Evolutionary conservation across 345 rosid genomes (phyloP).

Genomic region (Cardamine resedifolia): DNA sequence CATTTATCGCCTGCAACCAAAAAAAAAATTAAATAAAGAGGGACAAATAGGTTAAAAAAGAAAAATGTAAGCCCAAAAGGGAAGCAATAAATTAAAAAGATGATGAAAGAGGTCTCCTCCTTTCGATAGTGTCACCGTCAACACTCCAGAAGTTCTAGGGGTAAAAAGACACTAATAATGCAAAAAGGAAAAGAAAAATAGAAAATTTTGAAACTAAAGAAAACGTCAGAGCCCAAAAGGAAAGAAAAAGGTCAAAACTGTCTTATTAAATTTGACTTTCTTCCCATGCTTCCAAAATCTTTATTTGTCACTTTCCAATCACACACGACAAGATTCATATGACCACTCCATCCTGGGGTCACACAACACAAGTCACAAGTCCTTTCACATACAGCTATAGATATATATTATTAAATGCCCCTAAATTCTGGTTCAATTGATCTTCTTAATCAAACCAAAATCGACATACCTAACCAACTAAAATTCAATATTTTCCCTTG

Average conservation of each 20-base stretch:
- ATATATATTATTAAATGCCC: neutral
- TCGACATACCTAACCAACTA: neutral
- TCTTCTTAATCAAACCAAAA: neutral
- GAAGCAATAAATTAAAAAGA: neutral
- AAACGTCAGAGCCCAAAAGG: conserved; percentile 16
- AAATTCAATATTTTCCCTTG: too few relatives aligned
- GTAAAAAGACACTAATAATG: conserved; percentile 15
- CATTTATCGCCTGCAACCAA: conserved; percentile 67
- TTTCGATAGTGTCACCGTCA: conserved; percentile 29
- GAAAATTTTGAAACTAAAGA: neutral
- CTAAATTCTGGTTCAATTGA: neutral
- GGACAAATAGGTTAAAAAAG: neutral
- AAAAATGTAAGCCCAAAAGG: neutral
- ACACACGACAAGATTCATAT: conserved; percentile 37
- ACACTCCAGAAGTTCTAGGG: neutral
- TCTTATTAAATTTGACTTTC: conserved; percentile 63
- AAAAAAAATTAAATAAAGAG: neutral
- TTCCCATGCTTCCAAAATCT: conserved; percentile 41
- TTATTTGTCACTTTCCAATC: conserved; percentile 43
- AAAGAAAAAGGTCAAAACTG: conserved; percentile 46
- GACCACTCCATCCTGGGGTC: conserved; percentile 37
- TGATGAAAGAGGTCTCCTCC: neutral
- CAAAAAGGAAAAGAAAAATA: neutral
- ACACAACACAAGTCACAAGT: conserved; percentile 12
- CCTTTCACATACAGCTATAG: conserved; percentile 16